Evolutionary conservation across 768 basidiomycete genomes (phyloP).

Genomic region (Hirschioporus abietinus): DNA sequence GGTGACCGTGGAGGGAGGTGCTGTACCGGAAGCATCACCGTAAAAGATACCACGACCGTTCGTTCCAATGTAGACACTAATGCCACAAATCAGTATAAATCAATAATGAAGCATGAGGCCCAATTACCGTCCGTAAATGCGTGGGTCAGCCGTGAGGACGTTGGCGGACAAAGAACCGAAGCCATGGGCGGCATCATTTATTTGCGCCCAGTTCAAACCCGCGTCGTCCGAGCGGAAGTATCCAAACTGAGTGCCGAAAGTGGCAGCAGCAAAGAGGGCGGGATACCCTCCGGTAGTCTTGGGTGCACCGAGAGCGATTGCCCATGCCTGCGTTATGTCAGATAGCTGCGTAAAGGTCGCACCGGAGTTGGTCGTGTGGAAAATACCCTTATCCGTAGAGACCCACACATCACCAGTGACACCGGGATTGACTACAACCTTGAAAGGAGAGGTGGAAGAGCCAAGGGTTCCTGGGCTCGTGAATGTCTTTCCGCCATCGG

Average conservation of each 20-base stretch:
- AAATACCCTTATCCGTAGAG: slow-evolving; percentile 51
- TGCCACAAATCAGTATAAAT: neutral
- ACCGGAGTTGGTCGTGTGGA: slow-evolving; percentile 52
- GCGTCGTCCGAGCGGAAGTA: slow-evolving; percentile 53
- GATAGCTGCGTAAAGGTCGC: slow-evolving; percentile 42
- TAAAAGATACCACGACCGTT: slow-evolving; percentile 55
- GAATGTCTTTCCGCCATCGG: slow-evolving; percentile 52
- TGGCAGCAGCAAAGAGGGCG: slow-evolving; percentile 50
- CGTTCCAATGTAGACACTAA: slow-evolving; percentile 55
- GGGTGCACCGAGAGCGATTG: slow-evolving; percentile 53
- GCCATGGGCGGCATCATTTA: slow-evolving; percentile 53
- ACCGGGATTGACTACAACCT: slow-evolving; percentile 49
- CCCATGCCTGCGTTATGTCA: slow-evolving; percentile 48
- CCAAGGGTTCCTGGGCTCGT: slow-evolving; percentile 37
- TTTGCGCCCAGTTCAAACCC: slow-evolving; percentile 53
- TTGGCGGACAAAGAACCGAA: slow-evolving; percentile 48
- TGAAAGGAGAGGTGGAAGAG: slow-evolving; percentile 41
- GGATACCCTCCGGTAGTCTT: slow-evolving; percentile 41
- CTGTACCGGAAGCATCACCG: slow-evolving; percentile 27
- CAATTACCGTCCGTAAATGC: slow-evolving; percentile 48
- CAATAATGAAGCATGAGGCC: neutral
- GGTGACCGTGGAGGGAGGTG: slow-evolving; percentile 4
- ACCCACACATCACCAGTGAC: slow-evolving; percentile 62
- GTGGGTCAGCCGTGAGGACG: slow-evolving; percentile 45
- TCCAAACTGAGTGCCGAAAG: slow-evolving; percentile 39